Evolutionary conservation across 2,329 filamentous ascomycete genomes (phyloP), one percentile per base, ranked within the genome.

Genomic region (Neonectria hederae): DNA sequence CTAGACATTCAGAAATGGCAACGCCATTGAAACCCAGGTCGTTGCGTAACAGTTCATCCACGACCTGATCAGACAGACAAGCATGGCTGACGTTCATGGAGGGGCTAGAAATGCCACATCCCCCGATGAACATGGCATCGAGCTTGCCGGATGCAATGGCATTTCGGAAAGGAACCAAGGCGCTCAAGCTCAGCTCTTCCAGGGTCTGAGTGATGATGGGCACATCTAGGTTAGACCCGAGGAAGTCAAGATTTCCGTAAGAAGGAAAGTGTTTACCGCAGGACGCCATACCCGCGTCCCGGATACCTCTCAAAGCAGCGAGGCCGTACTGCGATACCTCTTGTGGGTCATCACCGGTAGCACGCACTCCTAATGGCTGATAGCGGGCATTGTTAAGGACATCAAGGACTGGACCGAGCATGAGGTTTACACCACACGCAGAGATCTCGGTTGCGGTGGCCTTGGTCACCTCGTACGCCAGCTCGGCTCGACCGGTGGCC

Each of bases 231-330:
- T 92, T 94, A 5, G 94, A 97, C 13, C 94, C 94, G 2, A 97
- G 87, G 72, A 97, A 97, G 76, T 97, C 94, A 19, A 98, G 83
- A 73, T 97, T 97, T 32, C 95, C 95, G 75, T 97, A 98, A 0
- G 94, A 97, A 4, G 95, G 95, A 72, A 98, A 97, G 78, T 98
- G 95, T 77, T 98, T 98, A 61, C 95, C 95, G 75, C 96, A 94
- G 0, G 93, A 97, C 2, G 90, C 92, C 49, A 97, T 81, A 0
- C 95, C 94, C 11, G 92, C 94, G 76, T 97, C 93, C 72, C 95
- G 94, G 78, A 97, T 97, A 46, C 96, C 96, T 76, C 92, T 94
- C 82, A 98, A 92, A 63, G 92, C 93, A 24, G 94, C 92, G 51
- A 97, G 92, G 53, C 93, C 93, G 79, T 95, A 98, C 63, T 94